A percentile compares a stretch with the other conserved stretches of the same genome.
Conservation (phyloP, 1,284 basidiomycete genomes). For the Spongiforma sp. region DNA sequence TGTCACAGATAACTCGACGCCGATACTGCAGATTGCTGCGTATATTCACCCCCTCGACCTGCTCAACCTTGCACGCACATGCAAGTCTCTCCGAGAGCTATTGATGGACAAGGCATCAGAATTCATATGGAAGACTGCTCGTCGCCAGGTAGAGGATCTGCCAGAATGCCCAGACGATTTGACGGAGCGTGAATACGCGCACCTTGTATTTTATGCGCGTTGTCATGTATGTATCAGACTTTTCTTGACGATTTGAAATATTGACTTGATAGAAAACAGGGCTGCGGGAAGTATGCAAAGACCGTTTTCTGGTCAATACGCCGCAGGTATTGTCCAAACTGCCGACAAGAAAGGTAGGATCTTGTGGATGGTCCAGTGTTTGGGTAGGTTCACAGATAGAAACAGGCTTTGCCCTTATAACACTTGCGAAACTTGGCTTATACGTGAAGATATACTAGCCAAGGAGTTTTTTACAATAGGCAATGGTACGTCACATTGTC, state of each 20-base stretch:
- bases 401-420: background rate
- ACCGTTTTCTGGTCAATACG: slow-evolving; percentile 14
- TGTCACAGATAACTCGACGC: background rate
- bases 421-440: background rate
- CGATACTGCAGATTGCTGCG: slow-evolving; percentile 3
- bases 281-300: slow-evolving; percentile 3
- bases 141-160: slow-evolving; percentile 5
- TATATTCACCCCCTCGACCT: slow-evolving; percentile 24
- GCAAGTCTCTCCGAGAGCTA: no score
- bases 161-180: slow-evolving; percentile 36
- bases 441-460: background rate
- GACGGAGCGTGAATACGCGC: slow-evolving; percentile 38
- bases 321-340: slow-evolving; percentile 17
- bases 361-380: no score
- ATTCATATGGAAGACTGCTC: slow-evolving; percentile 25
- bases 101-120: slow-evolving; percentile 25
- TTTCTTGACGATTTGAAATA: rapidly evolving
- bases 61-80: no score
- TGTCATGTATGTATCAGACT: slow-evolving; percentile 18
- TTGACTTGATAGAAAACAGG: slow-evolving; percentile 1
- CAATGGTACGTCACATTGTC: background rate
- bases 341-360: slow-evolving; percentile 2
- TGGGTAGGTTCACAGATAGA: background rate
- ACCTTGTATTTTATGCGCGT: slow-evolving; percentile 26
- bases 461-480: background rate